Conservation (phyloP, 805 yeast genomes). For the Yueomyces sp. region DNA sequence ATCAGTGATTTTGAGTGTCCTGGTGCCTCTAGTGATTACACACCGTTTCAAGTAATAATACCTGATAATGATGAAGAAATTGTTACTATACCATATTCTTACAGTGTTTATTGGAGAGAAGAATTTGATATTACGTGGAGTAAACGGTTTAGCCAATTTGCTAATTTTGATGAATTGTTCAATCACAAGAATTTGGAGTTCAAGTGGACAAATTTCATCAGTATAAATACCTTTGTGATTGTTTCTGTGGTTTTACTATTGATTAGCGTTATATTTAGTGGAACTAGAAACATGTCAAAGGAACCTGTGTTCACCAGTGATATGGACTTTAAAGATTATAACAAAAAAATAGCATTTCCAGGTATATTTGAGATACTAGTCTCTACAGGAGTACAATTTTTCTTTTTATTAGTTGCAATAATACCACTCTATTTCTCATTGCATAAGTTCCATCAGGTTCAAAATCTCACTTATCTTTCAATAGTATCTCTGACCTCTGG, state of each 20-base stretch:
- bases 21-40: constrained; percentile 49
- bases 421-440: constrained; percentile 45
- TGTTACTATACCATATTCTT: constrained; percentile 59
- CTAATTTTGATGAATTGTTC: constrained; percentile 6
- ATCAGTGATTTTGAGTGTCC: constrained; percentile 60
- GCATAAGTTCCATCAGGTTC: constrained; percentile 47
- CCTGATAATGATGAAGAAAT: constrained; percentile 24
- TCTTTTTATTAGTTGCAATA: constrained; percentile 51
- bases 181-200: neutral
- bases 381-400: constrained; percentile 65
- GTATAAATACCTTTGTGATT: neutral
- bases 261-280: no score
- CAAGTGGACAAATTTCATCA: neutral
- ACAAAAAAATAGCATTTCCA: neutral
- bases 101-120: constrained; percentile 81
- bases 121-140: constrained; percentile 52
- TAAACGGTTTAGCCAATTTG: constrained; percentile 61
- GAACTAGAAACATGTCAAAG: no score
- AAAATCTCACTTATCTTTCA: constrained; percentile 54
- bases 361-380: constrained; percentile 39
- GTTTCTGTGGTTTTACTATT: neutral
- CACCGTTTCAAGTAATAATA: constrained; percentile 40
- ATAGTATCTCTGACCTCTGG: constrained; percentile 49
- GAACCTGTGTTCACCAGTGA: no score
- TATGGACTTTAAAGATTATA: no score